Base-by-base conservation (phyloP, 805 yeast species). In the Metschnikowia arizonensis region DNA sequence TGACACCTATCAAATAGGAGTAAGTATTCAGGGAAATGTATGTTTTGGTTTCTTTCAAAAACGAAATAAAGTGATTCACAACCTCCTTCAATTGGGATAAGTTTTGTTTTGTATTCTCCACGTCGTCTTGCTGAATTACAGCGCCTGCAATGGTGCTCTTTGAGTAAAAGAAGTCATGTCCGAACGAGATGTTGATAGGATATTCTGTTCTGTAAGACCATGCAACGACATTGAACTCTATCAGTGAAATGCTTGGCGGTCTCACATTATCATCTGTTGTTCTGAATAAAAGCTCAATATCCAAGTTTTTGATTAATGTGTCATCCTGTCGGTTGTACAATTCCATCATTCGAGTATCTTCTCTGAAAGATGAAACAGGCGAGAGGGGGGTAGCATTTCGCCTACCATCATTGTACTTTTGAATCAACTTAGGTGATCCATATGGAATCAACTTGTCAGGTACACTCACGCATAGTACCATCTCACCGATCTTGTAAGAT, bases 141-240 rank as follows among this genome's bases (percentile, higher is more conserved):
- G 54, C 57, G 1, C 49, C 54, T 1, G 49, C 35, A 15, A 52
- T 53, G 15, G 58, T 57, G 3, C 62, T 59, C 33, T 58, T 58
- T 19, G 65, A 56, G 46, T 72, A 69, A 52, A 70, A 68, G 50
- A 72, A 71, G 46, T 72, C 76, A 44, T 68, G 69, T 9, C 65
- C 69, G 17, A 72, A 49, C 23, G 62, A 59, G 38, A 66, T 54
- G 5, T 74, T 75, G 25, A 72, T 52, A 3, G 76, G 74, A 44
- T 63, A 69, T 19, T 68, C 73, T 3, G 74, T 59, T 33, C 59
- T 55, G 51, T 64, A 69, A 1, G 75, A 54, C 76, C 76, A 71
- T 12, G 68, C 60, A 2, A 71, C 66, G 6, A 71, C 53, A 46
- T 67, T 69, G 17, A 59, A 47, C 11, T 69, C 76, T 12, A 72